phyloP scores from a whole-genome alignment of 2,329 filamentous ascomycete genomes.

The Paracorniculantispora psalliotae region DNA sequence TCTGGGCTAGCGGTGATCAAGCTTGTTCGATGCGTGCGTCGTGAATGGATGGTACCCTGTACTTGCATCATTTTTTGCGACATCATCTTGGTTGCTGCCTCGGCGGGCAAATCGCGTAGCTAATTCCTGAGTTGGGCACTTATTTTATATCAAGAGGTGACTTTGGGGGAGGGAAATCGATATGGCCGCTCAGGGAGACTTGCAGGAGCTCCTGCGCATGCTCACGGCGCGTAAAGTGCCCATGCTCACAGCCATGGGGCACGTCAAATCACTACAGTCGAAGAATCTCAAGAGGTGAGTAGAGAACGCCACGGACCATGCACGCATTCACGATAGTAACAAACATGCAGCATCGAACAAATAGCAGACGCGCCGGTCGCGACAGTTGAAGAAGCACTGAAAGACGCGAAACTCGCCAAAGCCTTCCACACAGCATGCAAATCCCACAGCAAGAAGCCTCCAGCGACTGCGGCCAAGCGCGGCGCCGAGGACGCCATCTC shows the following conservation, averaged over 20 bases:
- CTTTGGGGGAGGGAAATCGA: not conserved
- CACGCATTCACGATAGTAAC: not conserved
- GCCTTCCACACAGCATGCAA: conserved; percentile 51
- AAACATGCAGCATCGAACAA: conserved; percentile 42
- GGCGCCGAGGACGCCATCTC: conserved; percentile 19
- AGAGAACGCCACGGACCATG: conserved; percentile 5
- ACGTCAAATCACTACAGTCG: conserved; percentile 53
- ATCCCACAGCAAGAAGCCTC: conserved; percentile 39
- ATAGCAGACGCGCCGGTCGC: conserved; percentile 46
- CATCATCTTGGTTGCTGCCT: too few species aligned
- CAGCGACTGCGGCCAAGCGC: conserved; percentile 24
- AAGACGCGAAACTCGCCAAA: conserved; percentile 45
- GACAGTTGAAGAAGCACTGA: conserved; percentile 41
- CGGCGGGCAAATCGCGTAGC: not conserved
- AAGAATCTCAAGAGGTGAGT: conserved; percentile 52
- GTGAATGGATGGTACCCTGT: conserved; percentile 3
- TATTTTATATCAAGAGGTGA: too few species aligned
- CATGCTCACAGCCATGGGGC: conserved; percentile 54
- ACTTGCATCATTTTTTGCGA: not conserved
- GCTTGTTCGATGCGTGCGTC: not conserved
- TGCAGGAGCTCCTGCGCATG: conserved; percentile 57
- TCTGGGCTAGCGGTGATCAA: not conserved
- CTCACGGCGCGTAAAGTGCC: conserved; percentile 54
- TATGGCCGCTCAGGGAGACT: conserved; percentile 54
- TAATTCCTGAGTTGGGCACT: too few species aligned